Evolutionary conservation across 345 rosid genomes (phyloP).

Genomic region (Hypericum androsaemum): DNA sequence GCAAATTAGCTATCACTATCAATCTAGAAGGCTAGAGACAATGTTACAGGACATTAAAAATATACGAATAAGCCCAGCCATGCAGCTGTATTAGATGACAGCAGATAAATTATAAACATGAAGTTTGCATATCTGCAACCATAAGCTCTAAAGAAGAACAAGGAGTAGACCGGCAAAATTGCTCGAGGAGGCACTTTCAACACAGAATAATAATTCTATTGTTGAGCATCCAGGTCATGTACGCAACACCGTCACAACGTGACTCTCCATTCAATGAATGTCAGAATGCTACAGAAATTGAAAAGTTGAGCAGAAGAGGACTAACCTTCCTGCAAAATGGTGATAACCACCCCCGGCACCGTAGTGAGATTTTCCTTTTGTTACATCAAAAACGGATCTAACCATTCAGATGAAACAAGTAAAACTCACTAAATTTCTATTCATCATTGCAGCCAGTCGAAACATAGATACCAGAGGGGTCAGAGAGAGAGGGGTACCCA

Average conservation of each 20-base stretch:
- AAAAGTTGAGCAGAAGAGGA: constrained; percentile 2
- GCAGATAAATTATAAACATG: too few species aligned
- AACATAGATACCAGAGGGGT: not conserved
- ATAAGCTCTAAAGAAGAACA: too few species aligned
- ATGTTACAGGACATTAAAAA: not conserved
- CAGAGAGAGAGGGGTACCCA: constrained; percentile 42
- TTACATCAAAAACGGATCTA: constrained; percentile 94
- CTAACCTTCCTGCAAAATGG: constrained; percentile 91
- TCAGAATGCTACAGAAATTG: too few species aligned
- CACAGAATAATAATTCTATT: too few species aligned
- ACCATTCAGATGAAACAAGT: not conserved
- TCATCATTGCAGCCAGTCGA: not conserved
- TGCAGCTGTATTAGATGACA: too few species aligned
- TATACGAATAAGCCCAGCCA: not conserved
- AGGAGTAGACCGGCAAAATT: too few species aligned
- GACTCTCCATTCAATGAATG: not conserved
- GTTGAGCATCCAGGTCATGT: too few species aligned
- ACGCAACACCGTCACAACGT: not conserved
- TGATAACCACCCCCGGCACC: constrained; percentile 81
- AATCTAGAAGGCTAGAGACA: not conserved
- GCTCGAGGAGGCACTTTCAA: too few species aligned
- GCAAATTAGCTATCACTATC: constrained; percentile 14
- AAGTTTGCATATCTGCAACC: too few species aligned
- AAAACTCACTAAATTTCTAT: not conserved
- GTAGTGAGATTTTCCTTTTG: constrained; percentile 85